A percentile compares a stretch with the other conserved stretches of the same genome.
These are phyloP conservation scores for Rosa rugosa DNA, from an alignment of 306 rosid genomes.

Conservation along the genomic window DNA sequence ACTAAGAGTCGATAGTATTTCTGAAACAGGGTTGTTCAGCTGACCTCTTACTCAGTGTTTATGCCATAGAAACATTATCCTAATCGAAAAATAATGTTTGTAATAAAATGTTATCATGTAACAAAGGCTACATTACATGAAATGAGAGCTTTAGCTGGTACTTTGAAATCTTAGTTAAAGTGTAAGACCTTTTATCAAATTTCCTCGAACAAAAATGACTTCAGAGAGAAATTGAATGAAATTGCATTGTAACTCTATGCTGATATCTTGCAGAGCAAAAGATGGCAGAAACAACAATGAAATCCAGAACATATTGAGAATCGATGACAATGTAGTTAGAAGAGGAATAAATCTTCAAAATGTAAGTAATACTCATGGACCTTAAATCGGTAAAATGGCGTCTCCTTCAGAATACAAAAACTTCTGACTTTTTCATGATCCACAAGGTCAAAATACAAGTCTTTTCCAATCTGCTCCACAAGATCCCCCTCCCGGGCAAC, in stretches of 20 bases:
- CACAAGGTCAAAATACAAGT: conserved; percentile 84
- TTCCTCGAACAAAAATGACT: too few relatives aligned
- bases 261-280: too few relatives aligned
- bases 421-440: conserved; percentile 87
- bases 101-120: too few relatives aligned
- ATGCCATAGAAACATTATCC: too few relatives aligned
- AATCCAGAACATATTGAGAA: neutral
- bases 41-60: neutral
- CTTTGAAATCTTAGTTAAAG: too few relatives aligned
- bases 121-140: too few relatives aligned
- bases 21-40: neutral
- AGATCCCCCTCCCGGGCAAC: conserved; percentile 83
- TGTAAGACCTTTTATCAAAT: too few relatives aligned
- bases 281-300: too few relatives aligned
- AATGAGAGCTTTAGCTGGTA: too few relatives aligned
- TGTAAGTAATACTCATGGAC: conserved; percentile 28
- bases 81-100: too few relatives aligned
- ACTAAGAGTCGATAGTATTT: neutral
- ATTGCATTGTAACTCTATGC: too few relatives aligned
- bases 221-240: too few relatives aligned
- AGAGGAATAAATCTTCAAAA: conserved; percentile 1
- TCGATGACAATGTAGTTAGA: neutral
- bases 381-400: conserved; percentile 67
- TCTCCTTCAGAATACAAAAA: conserved; percentile 79
- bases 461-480: conserved; percentile 73